Base-by-base conservation (phyloP, 2,329 filamentous ascomycete species). In the Aspergillus sp. region DNA sequence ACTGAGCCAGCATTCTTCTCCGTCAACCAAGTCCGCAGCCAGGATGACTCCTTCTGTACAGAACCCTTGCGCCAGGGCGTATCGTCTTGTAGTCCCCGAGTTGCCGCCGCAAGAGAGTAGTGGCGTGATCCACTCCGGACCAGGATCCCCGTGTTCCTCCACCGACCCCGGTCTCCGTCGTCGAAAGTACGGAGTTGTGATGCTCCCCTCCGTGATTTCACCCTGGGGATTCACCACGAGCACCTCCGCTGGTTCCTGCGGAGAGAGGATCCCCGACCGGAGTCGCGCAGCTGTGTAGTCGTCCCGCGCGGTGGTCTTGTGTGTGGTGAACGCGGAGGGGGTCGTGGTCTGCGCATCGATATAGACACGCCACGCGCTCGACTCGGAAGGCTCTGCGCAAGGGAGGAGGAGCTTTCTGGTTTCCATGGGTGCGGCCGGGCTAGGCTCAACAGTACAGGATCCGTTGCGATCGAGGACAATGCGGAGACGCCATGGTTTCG, bases 1-100 rank as follows among this genome's bases (percentile, higher is more conserved):
- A 70, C 91, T 96, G 49, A 97, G 74, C 88, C 91, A 96, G 56
- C 92, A 88, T 49, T 86, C 80, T 69, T 97, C 92, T 1, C 87
- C 89, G 58, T 89, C 78, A 3, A 78, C 66, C 11, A 96, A 69
- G 5, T 85, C 85, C 11, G 79, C 73, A 2, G 76, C 76, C n/a
- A 69, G 70, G 14, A 96, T 76, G 3, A 75, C 70, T 57, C 85
- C 81, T 65, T 95, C 88, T 25, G 80, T 76, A 49, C 83, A 91
- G 42, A 94, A 73, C 0, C 82, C 79, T 50, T 77, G 81, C 54
- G 87, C 82, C 40, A 97, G 68, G n/a, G 90, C 88, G 87, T 91
- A 96, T 53, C 89, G 79, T 58, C 93, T 82, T 5, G 88, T 90
- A 5, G 89, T 94, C 0, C 92, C 92, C 49, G 87, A 81, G 67